phyloP scores from a whole-genome alignment of 306 rosid genomes.

The Sicyos edulis region DNA sequence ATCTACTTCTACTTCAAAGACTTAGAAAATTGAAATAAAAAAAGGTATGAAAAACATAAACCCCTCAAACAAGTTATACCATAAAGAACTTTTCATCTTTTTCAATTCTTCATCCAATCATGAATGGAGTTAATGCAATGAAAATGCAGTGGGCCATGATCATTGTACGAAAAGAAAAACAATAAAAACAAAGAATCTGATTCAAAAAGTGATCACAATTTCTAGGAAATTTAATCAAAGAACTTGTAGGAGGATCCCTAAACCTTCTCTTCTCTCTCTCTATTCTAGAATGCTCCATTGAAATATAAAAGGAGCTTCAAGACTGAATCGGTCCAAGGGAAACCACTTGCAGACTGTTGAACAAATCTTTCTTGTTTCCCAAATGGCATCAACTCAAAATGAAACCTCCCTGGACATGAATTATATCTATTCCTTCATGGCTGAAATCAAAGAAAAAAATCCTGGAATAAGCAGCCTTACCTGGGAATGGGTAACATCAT shows the following conservation, averaged over 20 bases:
- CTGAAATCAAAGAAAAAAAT: background rate
- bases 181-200: background rate
- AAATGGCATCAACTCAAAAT: background rate
- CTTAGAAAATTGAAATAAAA: too few relatives aligned
- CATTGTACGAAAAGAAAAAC: background rate
- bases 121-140: too few relatives aligned
- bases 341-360: background rate
- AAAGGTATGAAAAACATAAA: too few relatives aligned
- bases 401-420: constrained; percentile 8
- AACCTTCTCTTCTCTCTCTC: background rate
- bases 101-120: background rate
- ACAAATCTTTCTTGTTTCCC: background rate
- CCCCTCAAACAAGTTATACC: too few relatives aligned
- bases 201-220: background rate
- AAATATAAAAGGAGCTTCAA: background rate
- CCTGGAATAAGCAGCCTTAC: background rate
- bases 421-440: background rate
- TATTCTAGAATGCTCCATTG: background rate
- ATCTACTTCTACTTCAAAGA: too few relatives aligned
- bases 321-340: background rate
- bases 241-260: background rate
- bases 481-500: background rate
- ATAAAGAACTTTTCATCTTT: background rate
- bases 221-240: background rate
- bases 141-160: background rate